Evolutionary conservation across 1,284 basidiomycete genomes (phyloP), one percentile per base, ranked within the genome.

Genomic region (Coniferiporia weirii): DNA sequence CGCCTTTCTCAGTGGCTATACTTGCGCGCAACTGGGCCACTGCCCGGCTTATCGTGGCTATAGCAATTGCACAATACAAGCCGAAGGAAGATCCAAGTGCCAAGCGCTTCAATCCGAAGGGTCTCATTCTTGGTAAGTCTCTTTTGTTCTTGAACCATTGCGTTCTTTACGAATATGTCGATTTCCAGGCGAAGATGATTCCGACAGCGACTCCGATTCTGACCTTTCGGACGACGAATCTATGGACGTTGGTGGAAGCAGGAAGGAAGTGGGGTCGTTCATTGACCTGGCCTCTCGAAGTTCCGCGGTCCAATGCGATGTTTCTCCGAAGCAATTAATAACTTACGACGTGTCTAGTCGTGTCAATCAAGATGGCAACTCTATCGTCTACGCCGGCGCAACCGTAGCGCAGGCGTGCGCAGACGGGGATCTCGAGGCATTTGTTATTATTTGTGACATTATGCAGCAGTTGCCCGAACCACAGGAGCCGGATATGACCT

Each of bases 371-470:
- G 64, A 66, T n/a, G 57, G 54, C 20, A 49, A 45, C 10, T 22
- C 47, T 40, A 12, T 45, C 10, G 12, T 56, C 40, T 9, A 32
- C 35, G 4, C 20, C 22, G 61, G 56, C 3, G 54, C 56, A 0
- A 63, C 70, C 1, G 60, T 80, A 6, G 36, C 52, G 3, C 73
- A 73, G 52, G 71, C 78, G 0, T 69, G 83, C 15, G 36, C 69
- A 2, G 72, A 76, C 3, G 68, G 77, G 58, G 81, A 85, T 63
- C 68, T 79, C 2, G 79, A 83, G 54, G 73, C 75, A 0, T 84
- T 84, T 64, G 68, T 75, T 7, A 73, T 79, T 35, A 69, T 80
- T 48, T 66, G 72, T 13, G 73, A 75, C 45, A 69, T 84, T 20
- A 77, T 78, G 66, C 69, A 74, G 68, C 22, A 65, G 68, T n/a